These are phyloP conservation scores for Poterioochromonas sp. DNA, from an alignment of 352 stramenopile species.

Conservation along the genomic window DNA sequence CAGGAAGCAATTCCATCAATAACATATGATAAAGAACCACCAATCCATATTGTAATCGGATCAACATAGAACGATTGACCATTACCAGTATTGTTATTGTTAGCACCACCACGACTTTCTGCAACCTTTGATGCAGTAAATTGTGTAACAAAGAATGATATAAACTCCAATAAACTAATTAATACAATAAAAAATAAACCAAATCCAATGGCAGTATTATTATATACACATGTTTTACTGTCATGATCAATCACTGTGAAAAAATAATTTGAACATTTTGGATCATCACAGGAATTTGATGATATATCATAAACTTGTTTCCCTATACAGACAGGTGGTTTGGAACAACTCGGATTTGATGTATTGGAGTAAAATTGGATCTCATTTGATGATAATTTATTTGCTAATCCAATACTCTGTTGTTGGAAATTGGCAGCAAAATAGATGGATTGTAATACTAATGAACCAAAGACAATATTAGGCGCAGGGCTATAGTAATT, in stretches of 20 bases:
- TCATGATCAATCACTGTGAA: not conserved
- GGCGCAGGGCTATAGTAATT: not conserved
- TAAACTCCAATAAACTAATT: not conserved
- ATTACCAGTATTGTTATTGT: no score
- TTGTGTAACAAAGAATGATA: slow-evolving; percentile 4
- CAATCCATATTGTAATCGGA: no score
- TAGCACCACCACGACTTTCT: no score
- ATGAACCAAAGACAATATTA: not conserved
- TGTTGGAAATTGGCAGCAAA: not conserved
- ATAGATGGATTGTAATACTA: not conserved
- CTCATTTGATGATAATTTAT: not conserved
- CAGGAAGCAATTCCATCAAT: no score
- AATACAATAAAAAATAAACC: not conserved
- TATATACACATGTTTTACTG: not conserved
- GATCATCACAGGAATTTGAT: not conserved
- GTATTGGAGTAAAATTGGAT: not conserved
- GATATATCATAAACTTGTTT: not conserved
- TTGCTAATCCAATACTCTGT: not conserved
- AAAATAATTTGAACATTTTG: not conserved
- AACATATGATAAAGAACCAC: no score
- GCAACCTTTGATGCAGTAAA: no score
- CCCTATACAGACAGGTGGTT: not conserved
- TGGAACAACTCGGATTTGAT: not conserved
- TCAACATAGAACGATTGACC: no score
- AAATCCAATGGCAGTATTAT: not conserved